Evolutionary conservation across 1,284 basidiomycete genomes (phyloP).

Genomic region (Bondarzewia mesenterica): DNA sequence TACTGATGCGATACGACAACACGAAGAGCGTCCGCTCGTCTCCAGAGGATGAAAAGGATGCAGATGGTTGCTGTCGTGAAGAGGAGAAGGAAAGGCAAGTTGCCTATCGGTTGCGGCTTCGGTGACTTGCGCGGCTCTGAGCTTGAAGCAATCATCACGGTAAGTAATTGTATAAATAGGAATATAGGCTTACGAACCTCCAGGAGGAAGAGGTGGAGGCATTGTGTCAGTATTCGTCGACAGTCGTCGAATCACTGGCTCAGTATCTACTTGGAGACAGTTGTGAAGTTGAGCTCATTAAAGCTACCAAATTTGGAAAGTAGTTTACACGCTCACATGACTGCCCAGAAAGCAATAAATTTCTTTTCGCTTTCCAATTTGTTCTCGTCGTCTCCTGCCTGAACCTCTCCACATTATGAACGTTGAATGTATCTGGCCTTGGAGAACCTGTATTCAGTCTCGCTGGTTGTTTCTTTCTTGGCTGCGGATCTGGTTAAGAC

Average conservation of each 20-base stretch:
- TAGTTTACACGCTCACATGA: not conserved
- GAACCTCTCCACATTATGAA: too few relatives aligned
- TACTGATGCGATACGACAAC: constrained; percentile 61
- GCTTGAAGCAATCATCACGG: constrained; percentile 8
- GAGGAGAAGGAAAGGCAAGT: constrained; percentile 45
- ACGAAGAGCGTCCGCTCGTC: constrained; percentile 47
- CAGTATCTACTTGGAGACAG: too few relatives aligned
- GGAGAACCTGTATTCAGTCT: too few relatives aligned
- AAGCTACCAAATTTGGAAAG: too few relatives aligned
- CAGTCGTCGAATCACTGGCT: not conserved
- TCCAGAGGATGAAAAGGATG: constrained; percentile 57
- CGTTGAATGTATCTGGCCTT: too few relatives aligned
- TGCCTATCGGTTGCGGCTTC: constrained; percentile 60
- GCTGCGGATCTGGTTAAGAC: too few relatives aligned
- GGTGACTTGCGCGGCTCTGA: constrained; percentile 52
- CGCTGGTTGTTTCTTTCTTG: too few relatives aligned
- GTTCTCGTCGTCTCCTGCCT: too few relatives aligned
- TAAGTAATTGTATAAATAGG: not conserved
- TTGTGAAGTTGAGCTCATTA: too few relatives aligned
- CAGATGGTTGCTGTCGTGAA: constrained; percentile 55
- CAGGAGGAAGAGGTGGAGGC: constrained; percentile 1
- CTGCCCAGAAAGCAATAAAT: not conserved
- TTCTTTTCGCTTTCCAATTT: too few relatives aligned
- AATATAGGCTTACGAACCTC: not conserved
- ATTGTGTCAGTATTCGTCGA: not conserved